Conservation (phyloP, 2,329 filamentous ascomycete species). For the Trichoderma koningiopsis region DNA sequence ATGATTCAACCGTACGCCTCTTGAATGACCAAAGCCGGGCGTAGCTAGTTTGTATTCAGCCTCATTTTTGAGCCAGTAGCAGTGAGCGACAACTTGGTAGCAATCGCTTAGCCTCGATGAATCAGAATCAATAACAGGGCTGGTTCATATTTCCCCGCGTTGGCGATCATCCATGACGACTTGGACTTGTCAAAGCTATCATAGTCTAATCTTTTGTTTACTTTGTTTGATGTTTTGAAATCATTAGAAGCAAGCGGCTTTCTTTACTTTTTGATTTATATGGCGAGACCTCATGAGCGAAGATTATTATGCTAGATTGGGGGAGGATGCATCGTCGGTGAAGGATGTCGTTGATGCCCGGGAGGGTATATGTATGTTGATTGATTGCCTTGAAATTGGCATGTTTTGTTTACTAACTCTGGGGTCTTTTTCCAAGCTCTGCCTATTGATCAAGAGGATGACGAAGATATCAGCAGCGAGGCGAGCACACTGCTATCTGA, state of each 20-base stretch:
- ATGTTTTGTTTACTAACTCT: not conserved
- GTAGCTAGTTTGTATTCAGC: not conserved
- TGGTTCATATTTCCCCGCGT: not conserved
- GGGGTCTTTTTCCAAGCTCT: not conserved
- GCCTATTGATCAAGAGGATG: not conserved
- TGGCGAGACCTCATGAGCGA: not conserved
- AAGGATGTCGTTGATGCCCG: not conserved
- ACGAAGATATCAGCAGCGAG: not conserved
- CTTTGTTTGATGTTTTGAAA: not conserved
- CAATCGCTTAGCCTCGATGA: not conserved
- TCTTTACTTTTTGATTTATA: not conserved
- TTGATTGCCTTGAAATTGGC: not conserved
- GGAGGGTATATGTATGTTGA: not conserved
- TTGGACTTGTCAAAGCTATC: not conserved
- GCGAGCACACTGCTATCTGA: constrained; percentile 1
- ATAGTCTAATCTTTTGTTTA: not conserved
- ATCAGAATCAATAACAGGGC: not conserved
- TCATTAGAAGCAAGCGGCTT: not conserved
- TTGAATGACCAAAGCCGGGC: not conserved
- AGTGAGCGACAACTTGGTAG: not conserved
- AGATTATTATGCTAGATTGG: not conserved
- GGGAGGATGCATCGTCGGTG: not conserved
- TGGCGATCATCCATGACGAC: constrained; percentile 6
- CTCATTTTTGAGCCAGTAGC: not conserved
- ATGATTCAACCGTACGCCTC: not conserved